Conservation (phyloP, 345 rosid species). For the Passiflora organensis region DNA sequence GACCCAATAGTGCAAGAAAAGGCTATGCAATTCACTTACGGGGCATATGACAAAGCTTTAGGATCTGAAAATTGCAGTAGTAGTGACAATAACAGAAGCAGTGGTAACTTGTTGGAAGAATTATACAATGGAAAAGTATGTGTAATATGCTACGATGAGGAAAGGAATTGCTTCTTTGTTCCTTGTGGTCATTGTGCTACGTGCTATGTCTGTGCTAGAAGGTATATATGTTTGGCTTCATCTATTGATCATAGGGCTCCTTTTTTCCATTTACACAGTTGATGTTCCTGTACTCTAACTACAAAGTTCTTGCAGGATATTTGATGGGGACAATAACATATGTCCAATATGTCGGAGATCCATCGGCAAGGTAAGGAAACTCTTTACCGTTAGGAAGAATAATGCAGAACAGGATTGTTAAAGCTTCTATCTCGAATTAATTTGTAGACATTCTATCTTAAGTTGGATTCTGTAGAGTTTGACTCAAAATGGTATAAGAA, state of each 20-base stretch:
- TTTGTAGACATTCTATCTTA: too few relatives aligned
- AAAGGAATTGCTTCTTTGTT: constrained; percentile 21
- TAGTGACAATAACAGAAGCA: not conserved
- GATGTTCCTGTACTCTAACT: not conserved
- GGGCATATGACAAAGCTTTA: constrained; percentile 6
- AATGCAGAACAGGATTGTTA: too few relatives aligned
- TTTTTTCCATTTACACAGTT: too few relatives aligned
- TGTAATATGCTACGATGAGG: constrained; percentile 20
- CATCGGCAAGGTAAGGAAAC: constrained; percentile 18
- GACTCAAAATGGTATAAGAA: too few relatives aligned
- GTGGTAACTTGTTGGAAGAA: not conserved
- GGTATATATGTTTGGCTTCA: constrained; percentile 10
- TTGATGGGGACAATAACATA: constrained; percentile 16
- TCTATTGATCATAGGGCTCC: too few relatives aligned
- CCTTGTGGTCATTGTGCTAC: constrained; percentile 29
- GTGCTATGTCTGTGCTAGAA: constrained; percentile 16
- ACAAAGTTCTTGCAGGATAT: constrained; percentile 11
- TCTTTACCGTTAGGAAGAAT: constrained; percentile 3
- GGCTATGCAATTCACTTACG: not conserved
- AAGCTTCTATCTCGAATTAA: too few relatives aligned
- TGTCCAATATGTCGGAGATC: constrained; percentile 21
- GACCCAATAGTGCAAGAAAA: not conserved
- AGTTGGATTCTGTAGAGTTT: too few relatives aligned
- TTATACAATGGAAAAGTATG: constrained; percentile 17
- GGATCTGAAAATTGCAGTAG: constrained; percentile 30